Conservation (phyloP, 1,284 basidiomycete genomes). For the Schizophyllum amplum region DNA sequence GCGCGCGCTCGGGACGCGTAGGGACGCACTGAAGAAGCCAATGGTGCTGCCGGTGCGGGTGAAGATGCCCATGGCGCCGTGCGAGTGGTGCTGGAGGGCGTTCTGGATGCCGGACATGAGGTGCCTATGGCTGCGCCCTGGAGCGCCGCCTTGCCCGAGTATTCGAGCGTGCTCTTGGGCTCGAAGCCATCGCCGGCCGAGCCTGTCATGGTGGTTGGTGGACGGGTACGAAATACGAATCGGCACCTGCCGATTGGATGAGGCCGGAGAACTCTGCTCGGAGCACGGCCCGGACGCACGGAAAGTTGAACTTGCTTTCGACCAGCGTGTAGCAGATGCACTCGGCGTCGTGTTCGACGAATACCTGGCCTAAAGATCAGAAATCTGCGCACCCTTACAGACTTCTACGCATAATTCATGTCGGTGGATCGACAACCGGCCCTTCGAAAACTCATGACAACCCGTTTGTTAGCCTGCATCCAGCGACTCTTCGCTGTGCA, state of each 20-base stretch:
- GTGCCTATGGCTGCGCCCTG: slow-evolving; percentile 71
- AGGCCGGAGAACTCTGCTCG: background rate
- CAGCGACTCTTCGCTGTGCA: background rate
- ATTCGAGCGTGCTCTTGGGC: slow-evolving; percentile 25
- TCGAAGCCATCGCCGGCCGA: slow-evolving; percentile 31
- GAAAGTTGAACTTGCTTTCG: background rate
- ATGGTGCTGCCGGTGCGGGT: slow-evolving; percentile 75
- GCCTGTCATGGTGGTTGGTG: slow-evolving; percentile 55
- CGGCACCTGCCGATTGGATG: slow-evolving; percentile 20
- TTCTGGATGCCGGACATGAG: slow-evolving; percentile 80
- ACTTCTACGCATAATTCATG: background rate
- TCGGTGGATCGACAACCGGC: background rate
- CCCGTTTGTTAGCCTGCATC: slow-evolving; percentile 4
- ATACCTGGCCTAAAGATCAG: background rate
- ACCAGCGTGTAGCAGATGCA: background rate
- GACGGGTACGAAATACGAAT: slow-evolving; percentile 51
- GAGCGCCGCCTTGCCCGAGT: slow-evolving; percentile 55
- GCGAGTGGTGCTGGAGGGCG: slow-evolving; percentile 71
- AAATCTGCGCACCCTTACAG: background rate
- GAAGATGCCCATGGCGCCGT: slow-evolving; percentile 83
- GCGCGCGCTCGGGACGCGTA: background rate
- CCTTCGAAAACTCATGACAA: background rate
- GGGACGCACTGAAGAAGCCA: slow-evolving; percentile 68
- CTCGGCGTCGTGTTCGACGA: background rate
- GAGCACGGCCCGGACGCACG: background rate